phyloP scores from a whole-genome alignment of 2,329 filamentous ascomycete species.

The Pestalotiopsis sp. region DNA sequence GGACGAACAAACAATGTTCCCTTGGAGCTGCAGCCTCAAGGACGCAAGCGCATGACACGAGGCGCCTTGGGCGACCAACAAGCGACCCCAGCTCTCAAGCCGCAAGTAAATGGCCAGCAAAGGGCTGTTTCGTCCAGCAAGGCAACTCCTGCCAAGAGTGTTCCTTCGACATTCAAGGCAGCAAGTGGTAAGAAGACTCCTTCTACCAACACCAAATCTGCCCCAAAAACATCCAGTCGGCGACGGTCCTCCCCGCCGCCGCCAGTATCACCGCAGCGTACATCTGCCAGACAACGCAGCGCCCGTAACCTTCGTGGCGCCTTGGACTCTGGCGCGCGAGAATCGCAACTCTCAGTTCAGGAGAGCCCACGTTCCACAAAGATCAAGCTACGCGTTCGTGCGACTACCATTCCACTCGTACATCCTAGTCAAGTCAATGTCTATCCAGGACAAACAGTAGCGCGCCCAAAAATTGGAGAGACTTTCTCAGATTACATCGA shows the following conservation, averaged over 20 bases:
- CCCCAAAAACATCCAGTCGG: constrained; percentile 19
- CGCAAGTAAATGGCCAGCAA: constrained; percentile 31
- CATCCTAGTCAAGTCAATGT: constrained; percentile 61
- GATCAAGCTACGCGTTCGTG: constrained; percentile 52
- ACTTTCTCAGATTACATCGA: constrained; percentile 62
- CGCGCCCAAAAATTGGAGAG: constrained; percentile 52
- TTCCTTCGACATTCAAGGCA: constrained; percentile 23
- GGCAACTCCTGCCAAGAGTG: constrained; percentile 25
- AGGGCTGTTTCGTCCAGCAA: constrained; percentile 34
- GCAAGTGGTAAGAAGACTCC: constrained; percentile 25
- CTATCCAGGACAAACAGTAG: constrained; percentile 32
- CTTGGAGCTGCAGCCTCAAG: constrained; percentile 51
- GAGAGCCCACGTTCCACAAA: constrained; percentile 33
- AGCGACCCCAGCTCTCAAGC: constrained; percentile 35
- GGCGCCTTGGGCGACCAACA: constrained; percentile 41
- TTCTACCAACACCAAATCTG: constrained; percentile 22
- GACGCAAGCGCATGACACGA: constrained; percentile 55
- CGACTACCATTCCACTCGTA: constrained; percentile 57
- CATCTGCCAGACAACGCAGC: constrained; percentile 44
- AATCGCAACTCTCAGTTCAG: constrained; percentile 16
- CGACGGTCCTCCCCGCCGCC: constrained; percentile 45
- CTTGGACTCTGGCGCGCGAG: constrained; percentile 27
- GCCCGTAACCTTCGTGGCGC: constrained; percentile 38
- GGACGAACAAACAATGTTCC: constrained; percentile 64
- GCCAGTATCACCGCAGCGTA: constrained; percentile 36